phyloP scores from a whole-genome alignment of 331 rosid genomes.

The Pyrus hybrid region DNA sequence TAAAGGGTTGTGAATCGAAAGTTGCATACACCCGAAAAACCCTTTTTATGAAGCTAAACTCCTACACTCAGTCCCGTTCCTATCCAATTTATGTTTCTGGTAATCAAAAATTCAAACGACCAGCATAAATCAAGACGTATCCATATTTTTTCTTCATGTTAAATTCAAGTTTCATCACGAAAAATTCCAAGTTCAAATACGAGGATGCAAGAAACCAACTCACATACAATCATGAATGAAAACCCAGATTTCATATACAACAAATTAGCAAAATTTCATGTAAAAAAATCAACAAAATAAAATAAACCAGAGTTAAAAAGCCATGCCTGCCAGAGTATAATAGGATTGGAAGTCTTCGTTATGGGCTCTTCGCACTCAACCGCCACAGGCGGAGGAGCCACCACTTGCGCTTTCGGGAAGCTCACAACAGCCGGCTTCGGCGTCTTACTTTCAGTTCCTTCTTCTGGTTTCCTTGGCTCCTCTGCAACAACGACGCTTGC shows the following conservation, averaged over 20 bases:
- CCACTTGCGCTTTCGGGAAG: conserved; percentile 43
- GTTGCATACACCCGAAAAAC: too few species aligned
- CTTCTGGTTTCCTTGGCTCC: conserved; percentile 12
- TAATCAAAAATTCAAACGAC: background rate
- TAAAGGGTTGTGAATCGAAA: too few species aligned
- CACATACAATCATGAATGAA: background rate
- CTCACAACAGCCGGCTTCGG: conserved; percentile 35
- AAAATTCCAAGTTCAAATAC: background rate
- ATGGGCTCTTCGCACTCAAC: conserved; percentile 34
- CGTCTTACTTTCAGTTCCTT: background rate
- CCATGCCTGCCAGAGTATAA: conserved; percentile 68
- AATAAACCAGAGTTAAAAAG: background rate
- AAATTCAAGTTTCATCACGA: background rate
- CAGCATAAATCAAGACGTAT: background rate
- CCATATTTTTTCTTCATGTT: background rate
- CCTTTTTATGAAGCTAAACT: background rate
- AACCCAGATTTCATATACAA: background rate
- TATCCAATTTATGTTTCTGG: background rate
- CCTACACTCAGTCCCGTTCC: background rate
- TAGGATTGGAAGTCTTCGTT: conserved; percentile 64
- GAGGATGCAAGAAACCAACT: background rate
- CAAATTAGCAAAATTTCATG: background rate
- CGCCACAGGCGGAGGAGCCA: conserved; percentile 41
- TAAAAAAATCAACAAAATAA: background rate
- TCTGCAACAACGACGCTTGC: background rate